A percentile compares a stretch with the other conserved stretches of the same genome.
Conservation (phyloP, 2,329 filamentous ascomycete species). For the Fusarium musae region DNA sequence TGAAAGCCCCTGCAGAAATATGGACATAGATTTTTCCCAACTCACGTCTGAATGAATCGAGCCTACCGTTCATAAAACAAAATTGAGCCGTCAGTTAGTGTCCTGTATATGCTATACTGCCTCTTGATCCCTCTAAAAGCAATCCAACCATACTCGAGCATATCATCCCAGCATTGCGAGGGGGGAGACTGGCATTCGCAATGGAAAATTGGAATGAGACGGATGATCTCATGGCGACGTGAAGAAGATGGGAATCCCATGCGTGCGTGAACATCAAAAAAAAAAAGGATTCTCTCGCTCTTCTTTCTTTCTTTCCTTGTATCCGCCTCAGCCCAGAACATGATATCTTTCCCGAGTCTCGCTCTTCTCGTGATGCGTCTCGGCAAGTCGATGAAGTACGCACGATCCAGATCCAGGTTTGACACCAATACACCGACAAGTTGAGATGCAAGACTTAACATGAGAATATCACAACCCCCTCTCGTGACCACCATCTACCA, state of each 20-base stretch:
- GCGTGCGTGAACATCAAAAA: conserved; percentile 43
- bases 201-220: conserved; percentile 4
- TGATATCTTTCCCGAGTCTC: conserved; percentile 19
- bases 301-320: conserved; percentile 33
- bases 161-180: conserved; percentile 4
- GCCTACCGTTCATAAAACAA: not conserved
- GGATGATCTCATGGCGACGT: conserved; percentile 23
- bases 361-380: conserved; percentile 29
- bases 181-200: conserved; percentile 12
- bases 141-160: conserved; percentile 15
- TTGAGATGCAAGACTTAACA: conserved; percentile 44
- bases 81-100: conserved; percentile 12
- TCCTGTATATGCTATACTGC: conserved; percentile 37
- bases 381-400: conserved; percentile 23
- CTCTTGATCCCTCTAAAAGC: conserved; percentile 22
- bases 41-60: conserved; percentile 4
- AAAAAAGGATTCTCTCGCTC: conserved; percentile 37
- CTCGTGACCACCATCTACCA: conserved; percentile 21
- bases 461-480: conserved; percentile 43
- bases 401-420: conserved; percentile 34
- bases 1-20: not conserved
- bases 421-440: conserved; percentile 44
- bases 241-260: conserved; percentile 36
- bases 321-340: conserved; percentile 16
- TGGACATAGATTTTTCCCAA: not conserved